Evolutionary conservation across 331 rosid genomes (phyloP), one percentile per base, ranked within the genome.

Genomic region (Malus hybrid): DNA sequence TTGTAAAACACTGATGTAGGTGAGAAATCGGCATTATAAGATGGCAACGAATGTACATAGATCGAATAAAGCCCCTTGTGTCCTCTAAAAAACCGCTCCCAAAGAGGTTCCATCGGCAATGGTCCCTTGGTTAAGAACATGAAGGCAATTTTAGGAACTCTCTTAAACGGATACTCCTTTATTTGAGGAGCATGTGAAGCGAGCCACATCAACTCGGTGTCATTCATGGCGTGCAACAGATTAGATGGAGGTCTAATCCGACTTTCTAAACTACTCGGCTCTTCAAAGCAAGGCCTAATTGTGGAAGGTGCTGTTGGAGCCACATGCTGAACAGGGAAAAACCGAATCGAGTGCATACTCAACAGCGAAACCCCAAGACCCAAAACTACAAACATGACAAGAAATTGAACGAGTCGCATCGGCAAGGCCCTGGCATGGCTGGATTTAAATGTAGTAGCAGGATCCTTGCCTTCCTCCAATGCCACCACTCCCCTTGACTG

Each of bases 51-150:
- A 85, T 95, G 99, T 62, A 90, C 76, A 82, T 92, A 92, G 55
- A 95, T 92, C 4, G 97, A 89, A 80, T 87, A 92, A 70, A 84
- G 86, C 46, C 59, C 80, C 52, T 82, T 84, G 12, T 92, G 84
- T 66, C 96, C 99, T 54, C 81, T 74, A 68, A 92, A 90, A 78
- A 95, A 95, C 72, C 82, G 88, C 85, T 95, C 93, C 99, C 99
- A 95, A 33, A 95, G 92, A 60, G 91, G 98, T 12, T 89, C 92
- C 90, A 95, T 79, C 2, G 99, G 99, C 91, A 95, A 81, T 12
- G 93, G 98, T 64, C 99, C 99, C 77, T 92, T 95, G 2, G 97
- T 89, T 88, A 95, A 89, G 87, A 92, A 95, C 99, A 95, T 95
- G 86, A 95, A 95, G 42, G 99, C 99, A 76, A 95, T 92, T 88